Evolutionary conservation across 2,329 filamentous ascomycete species (phyloP).

Genomic region (Lojkania enalia): DNA sequence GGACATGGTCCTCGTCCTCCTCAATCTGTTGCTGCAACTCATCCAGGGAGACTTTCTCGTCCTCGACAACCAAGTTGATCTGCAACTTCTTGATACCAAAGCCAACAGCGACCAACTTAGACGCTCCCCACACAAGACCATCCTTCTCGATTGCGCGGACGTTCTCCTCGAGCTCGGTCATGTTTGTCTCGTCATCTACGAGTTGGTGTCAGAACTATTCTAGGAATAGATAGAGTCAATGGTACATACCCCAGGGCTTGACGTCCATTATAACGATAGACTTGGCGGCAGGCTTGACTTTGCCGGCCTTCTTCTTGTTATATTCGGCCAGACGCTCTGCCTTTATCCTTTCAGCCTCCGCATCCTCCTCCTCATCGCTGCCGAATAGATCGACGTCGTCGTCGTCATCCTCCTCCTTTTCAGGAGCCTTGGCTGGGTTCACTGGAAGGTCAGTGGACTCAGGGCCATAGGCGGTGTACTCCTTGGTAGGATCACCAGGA

Average conservation of each 20-base stretch:
- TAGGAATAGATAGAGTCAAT: conserved; percentile 2
- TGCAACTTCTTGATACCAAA: conserved; percentile 99
- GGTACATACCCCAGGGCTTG: conserved; percentile 92
- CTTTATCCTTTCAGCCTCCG: conserved; percentile 79
- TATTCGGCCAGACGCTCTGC: conserved; percentile 92
- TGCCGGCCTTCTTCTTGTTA: conserved; percentile 94
- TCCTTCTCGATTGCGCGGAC: conserved; percentile 88
- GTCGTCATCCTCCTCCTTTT: conserved; percentile 57
- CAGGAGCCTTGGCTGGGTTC: conserved; percentile 84
- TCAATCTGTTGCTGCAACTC: conserved; percentile 87
- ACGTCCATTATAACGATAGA: conserved; percentile 94
- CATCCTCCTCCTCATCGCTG: conserved; percentile 68
- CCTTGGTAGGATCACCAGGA: conserved; percentile 86
- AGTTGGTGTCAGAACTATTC: conserved; percentile 24
- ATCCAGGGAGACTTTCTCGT: conserved; percentile 87
- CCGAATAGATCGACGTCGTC: conserved; percentile 94
- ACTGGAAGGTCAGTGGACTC: conserved; percentile 75
- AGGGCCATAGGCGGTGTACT: conserved; percentile 88
- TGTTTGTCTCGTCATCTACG: conserved; percentile 88
- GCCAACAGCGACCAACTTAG: conserved; percentile 85
- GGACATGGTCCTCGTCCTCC: conserved; percentile 90
- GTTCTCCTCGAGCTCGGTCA: conserved; percentile 76
- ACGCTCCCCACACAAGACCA: conserved; percentile 93
- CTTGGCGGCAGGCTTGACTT: conserved; percentile 91
- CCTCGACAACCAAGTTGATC: conserved; percentile 97